Evolutionary conservation across 139 green algal genomes (phyloP).

Genomic region (Chlamydomonas sp.): DNA sequence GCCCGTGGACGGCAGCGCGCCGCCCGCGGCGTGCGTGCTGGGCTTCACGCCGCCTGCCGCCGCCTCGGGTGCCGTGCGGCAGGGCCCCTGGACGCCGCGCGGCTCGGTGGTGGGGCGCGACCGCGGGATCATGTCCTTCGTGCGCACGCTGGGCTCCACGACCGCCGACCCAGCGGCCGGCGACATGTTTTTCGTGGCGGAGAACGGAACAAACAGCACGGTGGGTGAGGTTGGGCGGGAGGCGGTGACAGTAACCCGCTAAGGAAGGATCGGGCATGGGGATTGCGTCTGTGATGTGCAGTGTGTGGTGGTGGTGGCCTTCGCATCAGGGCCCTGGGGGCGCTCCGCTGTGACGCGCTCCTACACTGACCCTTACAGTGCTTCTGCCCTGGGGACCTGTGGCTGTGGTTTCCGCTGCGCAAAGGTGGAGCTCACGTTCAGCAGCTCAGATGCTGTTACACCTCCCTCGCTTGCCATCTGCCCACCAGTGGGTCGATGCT

Average conservation of each 20-base stretch:
- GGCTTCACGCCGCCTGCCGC: not conserved
- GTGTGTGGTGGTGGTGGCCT: too few species aligned
- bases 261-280: too few species aligned
- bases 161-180: not conserved
- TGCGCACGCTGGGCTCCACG: not conserved
- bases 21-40: not conserved
- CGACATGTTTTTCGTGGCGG: not conserved
- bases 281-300: too few species aligned
- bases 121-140: conserved; percentile 14
- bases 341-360: too few species aligned
- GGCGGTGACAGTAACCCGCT: not conserved
- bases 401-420: too few species aligned
- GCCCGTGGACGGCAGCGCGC: not conserved
- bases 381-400: too few species aligned
- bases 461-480: too few species aligned
- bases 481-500: too few species aligned
- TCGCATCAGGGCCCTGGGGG: too few species aligned
- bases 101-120: not conserved
- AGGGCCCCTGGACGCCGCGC: not conserved
- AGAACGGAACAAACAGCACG: not conserved
- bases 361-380: too few species aligned
- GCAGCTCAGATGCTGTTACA: too few species aligned
- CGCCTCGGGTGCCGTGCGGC: not conserved
- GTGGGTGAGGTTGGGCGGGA: not conserved
- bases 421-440: too few species aligned